Evolutionary conservation across 2,329 filamentous ascomycete genomes (phyloP), one percentile per base, ranked within the genome.

Genomic region (Epicoccum sorghinum): DNA sequence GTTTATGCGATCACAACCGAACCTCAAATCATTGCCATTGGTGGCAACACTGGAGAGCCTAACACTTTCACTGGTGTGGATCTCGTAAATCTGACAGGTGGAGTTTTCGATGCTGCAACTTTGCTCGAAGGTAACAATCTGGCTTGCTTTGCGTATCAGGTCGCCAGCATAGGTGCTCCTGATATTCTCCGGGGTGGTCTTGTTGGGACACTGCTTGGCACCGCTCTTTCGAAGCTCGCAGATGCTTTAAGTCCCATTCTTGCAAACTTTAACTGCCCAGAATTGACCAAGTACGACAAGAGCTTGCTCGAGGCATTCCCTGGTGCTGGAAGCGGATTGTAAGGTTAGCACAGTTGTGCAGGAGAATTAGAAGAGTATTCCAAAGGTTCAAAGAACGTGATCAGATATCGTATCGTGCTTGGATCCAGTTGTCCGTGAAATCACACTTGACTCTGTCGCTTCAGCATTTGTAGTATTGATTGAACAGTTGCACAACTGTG

Each of bases 81-180:
- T 47, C 57, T 75, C 4, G 52, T 39, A 8, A 61, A 76, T 40
- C 51, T 79, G 9, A 76, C 73, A 13, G 69, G 69, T 9, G 77
- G 77, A 23, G 65, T 82, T 0, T 76, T 78, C 57, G 82, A 80
- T 58, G 57, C 68, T 4, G 54, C 67, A 13, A 77, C 69, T 10
- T 66, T 83, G 0, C 61, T 77, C 1, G 55, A 83, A 49, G 79
- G 78, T 12, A 80, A 83, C 68, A 81, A 83, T 61, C 65, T 77
- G 6, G 46, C 76, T 13, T 82, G 80, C 56, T 78, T 79, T 54
- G 72, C 63, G 7, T 71, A 76, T 29, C 32, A 33, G 32, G 32
- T 12, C 13, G 32, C 10, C 7, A 33, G 13, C 32, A 4, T 33
- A 5, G 32, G 10, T 4, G 66, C 76, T 0, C 80, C 80, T 1